Percentiles rank a stretch among this genome's conserved stretches.
phyloP scores from a whole-genome alignment of 768 basidiomycete genomes.

The Termitomyces sp. region DNA sequence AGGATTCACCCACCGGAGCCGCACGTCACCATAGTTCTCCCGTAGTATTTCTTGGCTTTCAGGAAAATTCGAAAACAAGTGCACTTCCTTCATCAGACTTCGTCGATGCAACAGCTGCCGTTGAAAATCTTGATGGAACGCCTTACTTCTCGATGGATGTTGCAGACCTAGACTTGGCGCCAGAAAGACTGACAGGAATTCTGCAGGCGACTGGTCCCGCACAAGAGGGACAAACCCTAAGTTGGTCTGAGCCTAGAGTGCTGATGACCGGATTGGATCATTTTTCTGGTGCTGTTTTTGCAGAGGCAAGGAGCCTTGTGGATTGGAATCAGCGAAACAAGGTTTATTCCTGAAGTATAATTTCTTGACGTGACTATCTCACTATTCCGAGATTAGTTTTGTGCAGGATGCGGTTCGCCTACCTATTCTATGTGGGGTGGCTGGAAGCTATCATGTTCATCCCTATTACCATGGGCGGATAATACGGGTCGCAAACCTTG shows the following conservation, averaged over 20 bases:
- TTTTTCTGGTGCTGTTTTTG: constrained; percentile 73
- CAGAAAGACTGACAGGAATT: constrained; percentile 27
- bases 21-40: constrained; percentile 54
- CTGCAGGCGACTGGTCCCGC: constrained; percentile 34
- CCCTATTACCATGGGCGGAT: constrained; percentile 71
- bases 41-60: constrained; percentile 77
- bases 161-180: constrained; percentile 35
- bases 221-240: constrained; percentile 33
- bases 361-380: neutral
- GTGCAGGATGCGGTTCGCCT: constrained; percentile 78
- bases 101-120: constrained; percentile 44
- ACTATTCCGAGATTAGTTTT: constrained; percentile 51
- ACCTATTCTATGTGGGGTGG: constrained; percentile 90
- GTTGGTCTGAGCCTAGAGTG: constrained; percentile 64
- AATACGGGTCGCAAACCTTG: constrained; percentile 61
- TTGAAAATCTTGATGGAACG: constrained; percentile 66
- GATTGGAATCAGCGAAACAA: constrained; percentile 95
- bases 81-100: constrained; percentile 68
- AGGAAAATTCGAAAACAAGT: constrained; percentile 45
- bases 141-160: constrained; percentile 86
- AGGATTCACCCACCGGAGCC: constrained; percentile 40
- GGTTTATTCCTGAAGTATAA: constrained; percentile 33
- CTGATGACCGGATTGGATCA: constrained; percentile 50
- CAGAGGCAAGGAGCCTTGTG: constrained; percentile 71
- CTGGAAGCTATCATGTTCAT: constrained; percentile 86